A percentile compares a stretch with the other conserved stretches of the same genome.
Evolutionary conservation across 2,329 filamentous ascomycete species (phyloP).

Genomic region (Furcasterigmium sp.): DNA sequence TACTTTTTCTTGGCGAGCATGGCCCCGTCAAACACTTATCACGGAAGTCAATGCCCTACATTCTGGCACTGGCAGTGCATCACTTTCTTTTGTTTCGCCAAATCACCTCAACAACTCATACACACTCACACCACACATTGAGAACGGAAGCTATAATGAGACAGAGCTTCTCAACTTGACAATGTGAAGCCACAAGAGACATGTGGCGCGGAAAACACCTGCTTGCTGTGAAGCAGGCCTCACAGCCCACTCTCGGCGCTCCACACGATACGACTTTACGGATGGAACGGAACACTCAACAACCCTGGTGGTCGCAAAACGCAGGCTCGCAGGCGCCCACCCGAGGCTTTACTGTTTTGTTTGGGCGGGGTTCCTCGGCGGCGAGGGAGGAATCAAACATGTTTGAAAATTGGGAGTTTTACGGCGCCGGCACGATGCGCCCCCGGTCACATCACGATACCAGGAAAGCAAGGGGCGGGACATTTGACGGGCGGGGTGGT

Average conservation of each 20-base stretch:
- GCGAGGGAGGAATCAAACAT: not conserved
- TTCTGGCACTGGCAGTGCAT: too few relatives aligned
- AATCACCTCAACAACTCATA: not conserved
- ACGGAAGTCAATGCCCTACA: too few relatives aligned
- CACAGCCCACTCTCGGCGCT: conserved; percentile 4
- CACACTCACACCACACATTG: not conserved
- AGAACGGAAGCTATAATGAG: not conserved
- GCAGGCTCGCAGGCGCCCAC: conserved; percentile 2
- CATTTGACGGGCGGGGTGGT: not conserved
- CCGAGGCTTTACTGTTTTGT: not conserved
- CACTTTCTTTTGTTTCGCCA: too few relatives aligned
- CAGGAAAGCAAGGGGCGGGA: conserved; percentile 3
- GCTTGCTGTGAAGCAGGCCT: conserved; percentile 12
- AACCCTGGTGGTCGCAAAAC: not conserved
- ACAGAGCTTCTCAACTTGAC: not conserved
- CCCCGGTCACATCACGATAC: conserved; percentile 1
- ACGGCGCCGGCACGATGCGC: conserved; percentile 1
- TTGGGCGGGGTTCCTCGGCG: not conserved
- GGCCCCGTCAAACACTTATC: too few relatives aligned
- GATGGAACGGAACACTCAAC: conserved; percentile 4
- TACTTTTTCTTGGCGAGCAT: not conserved
- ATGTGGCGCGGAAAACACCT: not conserved
- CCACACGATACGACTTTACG: conserved; percentile 9
- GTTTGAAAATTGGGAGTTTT: conserved; percentile 2
- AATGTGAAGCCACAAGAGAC: conserved; percentile 1